Percentiles rank a stretch among this genome's conserved stretches.
Evolutionary conservation across 2,329 filamentous ascomycete genomes (phyloP).

Genomic region (Arthrobotrys iridis): DNA sequence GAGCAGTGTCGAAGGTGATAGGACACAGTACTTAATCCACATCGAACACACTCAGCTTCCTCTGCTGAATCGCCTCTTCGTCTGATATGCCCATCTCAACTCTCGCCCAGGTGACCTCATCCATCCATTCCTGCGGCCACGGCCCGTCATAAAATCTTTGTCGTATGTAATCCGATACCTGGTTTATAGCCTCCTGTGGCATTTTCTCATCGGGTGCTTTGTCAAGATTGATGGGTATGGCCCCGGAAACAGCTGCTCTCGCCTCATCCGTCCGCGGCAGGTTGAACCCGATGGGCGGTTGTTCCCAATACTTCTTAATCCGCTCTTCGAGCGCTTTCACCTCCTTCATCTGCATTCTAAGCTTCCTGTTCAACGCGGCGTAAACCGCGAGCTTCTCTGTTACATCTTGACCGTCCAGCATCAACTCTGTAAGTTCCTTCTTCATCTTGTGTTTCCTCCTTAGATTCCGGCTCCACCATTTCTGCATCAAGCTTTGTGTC

Average conservation of each 20-base stretch:
- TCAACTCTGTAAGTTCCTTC: not conserved
- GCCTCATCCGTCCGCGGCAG: constrained; percentile 25
- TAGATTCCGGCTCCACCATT: constrained; percentile 8
- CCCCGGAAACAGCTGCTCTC: constrained; percentile 24
- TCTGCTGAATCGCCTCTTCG: constrained; percentile 35
- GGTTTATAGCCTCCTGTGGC: constrained; percentile 8
- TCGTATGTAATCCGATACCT: constrained; percentile 35
- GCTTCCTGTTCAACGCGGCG: not conserved
- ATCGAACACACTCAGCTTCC: constrained; percentile 44
- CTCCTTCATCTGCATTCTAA: not conserved
- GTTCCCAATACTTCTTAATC: constrained; percentile 35
- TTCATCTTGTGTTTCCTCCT: constrained; percentile 6
- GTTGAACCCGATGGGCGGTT: constrained; percentile 27
- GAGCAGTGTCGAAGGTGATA: not conserved
- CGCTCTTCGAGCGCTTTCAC: not conserved
- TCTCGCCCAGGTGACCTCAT: constrained; percentile 34
- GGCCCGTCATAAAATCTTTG: constrained; percentile 13
- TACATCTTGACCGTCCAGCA: constrained; percentile 5
- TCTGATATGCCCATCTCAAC: constrained; percentile 34
- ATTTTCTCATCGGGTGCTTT: not conserved
- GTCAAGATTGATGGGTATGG: constrained; percentile 33
- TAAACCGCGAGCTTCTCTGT: constrained; percentile 10
- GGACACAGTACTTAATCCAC: not conserved
- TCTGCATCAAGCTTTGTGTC: constrained; percentile 19
- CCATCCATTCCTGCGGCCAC: constrained; percentile 39